These are phyloP conservation scores for Chlorencoelia australis DNA, from an alignment of 2,329 filamentous ascomycete genomes.

Conservation along the genomic window DNA sequence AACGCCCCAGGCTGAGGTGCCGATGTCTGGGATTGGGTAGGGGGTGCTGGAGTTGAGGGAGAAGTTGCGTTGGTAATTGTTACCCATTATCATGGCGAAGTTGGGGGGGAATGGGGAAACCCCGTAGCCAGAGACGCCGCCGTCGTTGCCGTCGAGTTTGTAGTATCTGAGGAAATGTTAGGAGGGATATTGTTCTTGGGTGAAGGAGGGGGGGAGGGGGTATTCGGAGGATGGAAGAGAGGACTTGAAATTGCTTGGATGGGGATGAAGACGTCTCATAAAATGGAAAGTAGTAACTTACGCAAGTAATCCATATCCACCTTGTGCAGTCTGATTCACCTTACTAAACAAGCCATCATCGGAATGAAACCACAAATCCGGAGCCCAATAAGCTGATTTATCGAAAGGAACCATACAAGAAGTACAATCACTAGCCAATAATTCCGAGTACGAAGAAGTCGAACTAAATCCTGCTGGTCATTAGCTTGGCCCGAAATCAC, in stretches of 20 bases:
- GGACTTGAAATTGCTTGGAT: not conserved
- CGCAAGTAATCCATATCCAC: slow-evolving; percentile 76
- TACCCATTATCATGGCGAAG: slow-evolving; percentile 77
- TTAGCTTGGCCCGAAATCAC: not conserved
- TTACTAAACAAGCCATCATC: slow-evolving; percentile 29
- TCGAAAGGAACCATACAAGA: slow-evolving; percentile 54
- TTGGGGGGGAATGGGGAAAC: slow-evolving; percentile 64
- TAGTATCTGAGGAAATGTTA: slow-evolving; percentile 57
- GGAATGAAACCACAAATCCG: slow-evolving; percentile 45
- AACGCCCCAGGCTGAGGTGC: slow-evolving; percentile 59
- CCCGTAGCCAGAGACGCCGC: slow-evolving; percentile 39
- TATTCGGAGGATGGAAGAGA: no score
- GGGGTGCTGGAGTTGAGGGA: no score
- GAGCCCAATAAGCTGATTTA: slow-evolving; percentile 60
- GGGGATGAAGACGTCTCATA: not conserved
- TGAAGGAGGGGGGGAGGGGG: no score
- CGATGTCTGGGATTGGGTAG: slow-evolving; percentile 55
- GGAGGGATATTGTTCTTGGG: not conserved
- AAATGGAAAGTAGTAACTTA: slow-evolving; percentile 38
- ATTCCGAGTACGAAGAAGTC: slow-evolving; percentile 43
- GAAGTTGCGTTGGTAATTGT: slow-evolving; percentile 58
- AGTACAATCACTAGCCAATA: slow-evolving; percentile 52
- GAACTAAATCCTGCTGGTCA: slow-evolving; percentile 49
- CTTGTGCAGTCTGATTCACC: slow-evolving; percentile 57
- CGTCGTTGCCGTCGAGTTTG: slow-evolving; percentile 53